Conservation (phyloP, 1,284 basidiomycete genomes). For the Hymenochaete sp. region DNA sequence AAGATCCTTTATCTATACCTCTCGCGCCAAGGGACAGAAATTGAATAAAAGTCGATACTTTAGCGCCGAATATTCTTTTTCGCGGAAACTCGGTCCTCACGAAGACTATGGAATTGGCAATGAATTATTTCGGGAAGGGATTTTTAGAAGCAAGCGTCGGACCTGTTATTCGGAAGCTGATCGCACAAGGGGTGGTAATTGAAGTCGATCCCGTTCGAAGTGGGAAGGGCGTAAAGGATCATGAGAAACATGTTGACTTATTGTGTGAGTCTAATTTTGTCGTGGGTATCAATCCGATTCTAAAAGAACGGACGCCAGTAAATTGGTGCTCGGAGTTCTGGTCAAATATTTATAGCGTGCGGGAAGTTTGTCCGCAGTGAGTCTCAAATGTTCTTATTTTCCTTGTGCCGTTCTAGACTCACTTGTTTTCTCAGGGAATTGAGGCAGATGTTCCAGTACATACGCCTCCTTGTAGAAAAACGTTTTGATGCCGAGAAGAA, state of each 20-base stretch:
- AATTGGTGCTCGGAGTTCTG: conserved; percentile 73
- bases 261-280: no score
- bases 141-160: conserved; percentile 77
- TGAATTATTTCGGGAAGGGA: conserved; percentile 63
- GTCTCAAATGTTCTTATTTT: conserved; percentile 25
- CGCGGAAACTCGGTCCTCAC: conserved; percentile 76
- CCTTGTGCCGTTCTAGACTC: conserved; percentile 15
- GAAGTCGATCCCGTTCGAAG: conserved; percentile 69
- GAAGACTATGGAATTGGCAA: conserved; percentile 70
- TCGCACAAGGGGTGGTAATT: conserved; percentile 60
- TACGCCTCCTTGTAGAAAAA: conserved; percentile 62
- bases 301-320: no score
- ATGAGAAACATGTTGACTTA: conserved; percentile 48
- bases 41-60: not conserved
- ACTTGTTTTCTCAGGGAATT: conserved; percentile 51
- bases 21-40: not conserved
- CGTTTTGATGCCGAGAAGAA: conserved; percentile 45
- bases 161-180: conserved; percentile 54
- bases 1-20: conserved; percentile 15
- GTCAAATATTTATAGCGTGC: conserved; percentile 66
- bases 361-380: conserved; percentile 66
- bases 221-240: conserved; percentile 47
- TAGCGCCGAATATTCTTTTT: conserved; percentile 62
- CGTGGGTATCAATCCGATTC: no score
- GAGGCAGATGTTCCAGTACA: conserved; percentile 59